Conservation (phyloP, 768 basidiomycete species). For the Dacryopinax spathularia region DNA sequence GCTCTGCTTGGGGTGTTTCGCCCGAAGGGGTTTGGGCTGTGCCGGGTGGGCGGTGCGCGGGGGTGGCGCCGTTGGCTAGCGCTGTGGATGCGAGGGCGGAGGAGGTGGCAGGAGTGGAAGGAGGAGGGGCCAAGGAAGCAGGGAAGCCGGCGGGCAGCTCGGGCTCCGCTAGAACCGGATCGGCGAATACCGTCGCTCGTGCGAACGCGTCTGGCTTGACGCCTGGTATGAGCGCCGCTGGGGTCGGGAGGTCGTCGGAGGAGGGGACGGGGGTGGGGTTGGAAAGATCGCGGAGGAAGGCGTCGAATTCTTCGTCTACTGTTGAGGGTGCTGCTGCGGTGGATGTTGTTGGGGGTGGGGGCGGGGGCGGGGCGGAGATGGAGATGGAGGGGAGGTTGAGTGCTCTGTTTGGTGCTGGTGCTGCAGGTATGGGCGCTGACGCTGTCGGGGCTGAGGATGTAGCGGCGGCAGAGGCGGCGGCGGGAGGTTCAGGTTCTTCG, state of each 20-base stretch:
- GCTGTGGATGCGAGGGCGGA: too few species aligned
- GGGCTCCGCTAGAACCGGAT: conserved; percentile 43
- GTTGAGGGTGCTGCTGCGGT: conserved; percentile 15
- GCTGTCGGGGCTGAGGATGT: too few species aligned
- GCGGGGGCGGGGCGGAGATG: too few species aligned
- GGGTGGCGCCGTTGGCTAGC: too few species aligned
- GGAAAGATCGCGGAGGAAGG: conserved; percentile 40
- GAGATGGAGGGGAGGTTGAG: too few species aligned
- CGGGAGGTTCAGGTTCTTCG: conserved; percentile 15
- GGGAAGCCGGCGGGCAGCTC: conserved; percentile 37
- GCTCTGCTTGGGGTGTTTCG: conserved; percentile 17
- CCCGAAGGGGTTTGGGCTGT: background rate
- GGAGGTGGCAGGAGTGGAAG: conserved; percentile 17
- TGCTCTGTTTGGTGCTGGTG: too few species aligned
- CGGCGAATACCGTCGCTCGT: conserved; percentile 55
- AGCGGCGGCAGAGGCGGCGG: conserved; percentile 14
- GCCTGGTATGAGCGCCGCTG: conserved; percentile 33
- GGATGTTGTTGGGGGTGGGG: conserved; percentile 12
- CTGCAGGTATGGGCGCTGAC: too few species aligned
- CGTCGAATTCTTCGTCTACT: conserved; percentile 59
- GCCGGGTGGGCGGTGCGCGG: background rate
- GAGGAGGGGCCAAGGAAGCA: conserved; percentile 1
- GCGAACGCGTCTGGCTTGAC: conserved; percentile 38
- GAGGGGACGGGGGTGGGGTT: background rate
- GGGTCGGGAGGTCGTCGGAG: background rate